Evolutionary conservation across 495 filamentous ascomycete genomes (phyloP).

Genomic region (Letharia columbiana): DNA sequence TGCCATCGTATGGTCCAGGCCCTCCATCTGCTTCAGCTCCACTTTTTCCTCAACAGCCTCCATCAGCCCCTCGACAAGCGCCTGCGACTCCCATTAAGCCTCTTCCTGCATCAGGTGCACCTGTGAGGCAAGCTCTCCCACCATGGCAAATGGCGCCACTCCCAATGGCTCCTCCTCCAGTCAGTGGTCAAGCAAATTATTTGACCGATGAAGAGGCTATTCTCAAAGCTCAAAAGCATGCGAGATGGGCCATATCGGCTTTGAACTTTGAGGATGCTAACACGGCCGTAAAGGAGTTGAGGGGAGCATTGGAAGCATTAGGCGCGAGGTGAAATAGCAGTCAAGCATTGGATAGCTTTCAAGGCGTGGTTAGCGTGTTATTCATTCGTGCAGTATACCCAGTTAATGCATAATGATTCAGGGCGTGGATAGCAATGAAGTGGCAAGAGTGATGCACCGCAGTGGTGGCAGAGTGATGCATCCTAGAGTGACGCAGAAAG

Average conservation of each 20-base stretch:
- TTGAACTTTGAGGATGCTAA: constrained; percentile 92
- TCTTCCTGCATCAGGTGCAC: constrained; percentile 1
- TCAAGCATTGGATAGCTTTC: neutral
- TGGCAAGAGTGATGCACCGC: neutral
- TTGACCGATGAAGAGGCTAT: constrained; percentile 64
- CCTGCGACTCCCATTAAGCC: constrained; percentile 24
- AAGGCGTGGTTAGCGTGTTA: neutral
- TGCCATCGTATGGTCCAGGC: constrained; percentile 18
- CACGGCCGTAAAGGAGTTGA: constrained; percentile 81
- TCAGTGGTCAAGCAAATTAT: constrained; percentile 23
- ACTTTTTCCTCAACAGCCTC: constrained; percentile 21
- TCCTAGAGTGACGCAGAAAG: too few relatives aligned
- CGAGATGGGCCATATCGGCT: constrained; percentile 93
- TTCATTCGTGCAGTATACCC: neutral
- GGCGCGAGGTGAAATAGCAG: constrained; percentile 37
- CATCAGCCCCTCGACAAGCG: constrained; percentile 24
- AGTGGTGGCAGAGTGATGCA: too few relatives aligned
- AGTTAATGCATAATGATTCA: neutral
- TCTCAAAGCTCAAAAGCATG: constrained; percentile 80
- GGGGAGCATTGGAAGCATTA: constrained; percentile 59
- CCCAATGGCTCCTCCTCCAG: neutral
- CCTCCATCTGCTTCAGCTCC: constrained; percentile 23
- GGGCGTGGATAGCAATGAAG: too few relatives aligned
- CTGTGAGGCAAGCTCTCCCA: neutral
- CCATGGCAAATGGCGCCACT: neutral